Percentiles rank a stretch among this genome's conserved stretches.
phyloP scores from a whole-genome alignment of 2,329 filamentous ascomycete genomes.

The Botrytis porri region DNA sequence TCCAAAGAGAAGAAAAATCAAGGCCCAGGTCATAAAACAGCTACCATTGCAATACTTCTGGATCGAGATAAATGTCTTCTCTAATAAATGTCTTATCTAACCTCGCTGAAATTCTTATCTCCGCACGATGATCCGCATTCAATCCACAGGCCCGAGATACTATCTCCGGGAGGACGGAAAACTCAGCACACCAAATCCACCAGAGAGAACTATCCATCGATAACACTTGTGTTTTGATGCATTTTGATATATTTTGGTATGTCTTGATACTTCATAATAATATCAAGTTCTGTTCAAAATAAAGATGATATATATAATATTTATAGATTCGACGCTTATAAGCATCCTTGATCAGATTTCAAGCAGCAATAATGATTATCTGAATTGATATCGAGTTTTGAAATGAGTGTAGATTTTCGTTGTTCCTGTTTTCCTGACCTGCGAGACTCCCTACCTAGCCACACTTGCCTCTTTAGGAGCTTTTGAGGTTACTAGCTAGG shows the following conservation, averaged over 20 bases:
- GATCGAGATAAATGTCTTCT: background rate
- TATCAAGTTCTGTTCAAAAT: background rate
- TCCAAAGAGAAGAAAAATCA: background rate
- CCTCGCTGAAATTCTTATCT: background rate
- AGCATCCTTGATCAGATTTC: background rate
- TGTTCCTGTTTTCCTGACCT: background rate
- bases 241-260: background rate
- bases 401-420: background rate
- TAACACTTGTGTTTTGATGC: background rate
- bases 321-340: background rate
- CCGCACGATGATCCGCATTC: background rate
- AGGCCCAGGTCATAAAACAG: background rate
- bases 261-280: background rate
- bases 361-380: background rate
- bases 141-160: background rate
- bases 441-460: background rate
- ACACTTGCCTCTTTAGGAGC: background rate
- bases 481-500: background rate
- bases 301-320: background rate
- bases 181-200: background rate
- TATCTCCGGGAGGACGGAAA: background rate
- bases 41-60: background rate
- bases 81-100: slow-evolving; percentile 3
- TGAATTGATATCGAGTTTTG: background rate
- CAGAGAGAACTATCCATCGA: background rate